Conservation (phyloP, 1,139 yeast genomes). For the Candida sanyaensis region DNA sequence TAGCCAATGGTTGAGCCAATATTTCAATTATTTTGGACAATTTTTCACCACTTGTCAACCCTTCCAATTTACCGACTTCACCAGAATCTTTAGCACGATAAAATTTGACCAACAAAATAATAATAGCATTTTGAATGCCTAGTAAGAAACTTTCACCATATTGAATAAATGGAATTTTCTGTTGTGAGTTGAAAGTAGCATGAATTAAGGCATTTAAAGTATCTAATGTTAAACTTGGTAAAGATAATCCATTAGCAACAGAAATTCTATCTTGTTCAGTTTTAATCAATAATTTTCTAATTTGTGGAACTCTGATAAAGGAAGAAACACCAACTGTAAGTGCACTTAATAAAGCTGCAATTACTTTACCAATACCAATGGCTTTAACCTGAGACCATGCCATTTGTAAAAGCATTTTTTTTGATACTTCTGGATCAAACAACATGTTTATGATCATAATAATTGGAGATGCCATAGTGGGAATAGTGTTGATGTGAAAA, state of each 20-base stretch:
- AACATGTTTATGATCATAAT: conserved; percentile 32
- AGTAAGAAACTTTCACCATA: conserved; percentile 46
- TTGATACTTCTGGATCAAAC: conserved; percentile 43
- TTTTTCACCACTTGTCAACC: conserved; percentile 18
- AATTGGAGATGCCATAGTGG: conserved; percentile 26
- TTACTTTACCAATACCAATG: conserved; percentile 38
- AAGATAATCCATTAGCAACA: conserved; percentile 43
- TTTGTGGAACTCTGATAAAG: conserved; percentile 46
- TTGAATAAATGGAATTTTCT: conserved; percentile 36
- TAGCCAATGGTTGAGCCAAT: conserved; percentile 28
- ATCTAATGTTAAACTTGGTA: conserved; percentile 40
- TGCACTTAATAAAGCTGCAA: conserved; percentile 37
- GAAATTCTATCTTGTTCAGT: conserved; percentile 26
- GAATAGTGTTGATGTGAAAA: not conserved
- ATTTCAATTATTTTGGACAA: conserved; percentile 21
- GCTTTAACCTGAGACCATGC: conserved; percentile 39
- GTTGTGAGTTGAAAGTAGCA: conserved; percentile 41
- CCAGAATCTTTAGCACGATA: conserved; percentile 27
- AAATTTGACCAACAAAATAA: conserved; percentile 39
- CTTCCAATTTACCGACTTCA: conserved; percentile 17
- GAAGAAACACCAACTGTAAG: conserved; percentile 44
- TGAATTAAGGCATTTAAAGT: conserved; percentile 42
- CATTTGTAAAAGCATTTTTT: conserved; percentile 40
- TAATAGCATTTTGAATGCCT: conserved; percentile 42
- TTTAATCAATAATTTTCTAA: conserved; percentile 32